Evolutionary conservation across 768 basidiomycete species (phyloP).

Genomic region (Pleurotus cornucopiae): DNA sequence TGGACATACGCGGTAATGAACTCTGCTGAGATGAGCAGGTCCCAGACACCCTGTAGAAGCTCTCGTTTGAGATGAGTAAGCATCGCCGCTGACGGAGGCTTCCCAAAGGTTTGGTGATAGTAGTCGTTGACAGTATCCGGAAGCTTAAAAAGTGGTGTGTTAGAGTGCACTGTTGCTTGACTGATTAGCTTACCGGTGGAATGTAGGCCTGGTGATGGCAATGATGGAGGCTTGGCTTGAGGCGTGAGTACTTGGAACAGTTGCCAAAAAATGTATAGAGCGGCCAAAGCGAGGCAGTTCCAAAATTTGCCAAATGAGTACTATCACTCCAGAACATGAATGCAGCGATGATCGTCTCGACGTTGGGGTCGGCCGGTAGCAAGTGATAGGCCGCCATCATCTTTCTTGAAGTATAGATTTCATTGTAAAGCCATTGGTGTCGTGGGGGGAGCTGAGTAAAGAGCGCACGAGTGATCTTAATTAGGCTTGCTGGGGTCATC

Average conservation of each 20-base stretch:
- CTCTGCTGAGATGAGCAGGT: not conserved
- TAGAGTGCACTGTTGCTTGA: not conserved
- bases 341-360: conserved; percentile 16
- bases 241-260: conserved; percentile 33
- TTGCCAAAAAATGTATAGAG: conserved; percentile 28
- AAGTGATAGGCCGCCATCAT: not conserved
- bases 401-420: conserved; percentile 5
- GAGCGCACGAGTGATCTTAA: not conserved
- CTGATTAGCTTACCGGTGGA: conserved; percentile 24
- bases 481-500: not conserved
- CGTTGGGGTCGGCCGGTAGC: not conserved
- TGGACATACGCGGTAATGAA: conserved; percentile 9
- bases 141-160: not conserved
- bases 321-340: conserved; percentile 29
- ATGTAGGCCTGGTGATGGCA: conserved; percentile 41
- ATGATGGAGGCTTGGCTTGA: conserved; percentile 22
- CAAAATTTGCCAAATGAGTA: conserved; percentile 28
- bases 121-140: conserved; percentile 2
- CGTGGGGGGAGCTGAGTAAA: not conserved
- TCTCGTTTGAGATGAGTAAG: conserved; percentile 9
- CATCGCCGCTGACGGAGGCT: not conserved
- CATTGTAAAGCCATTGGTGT: not conserved
- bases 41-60: conserved; percentile 10
- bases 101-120: not conserved
- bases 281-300: conserved; percentile 27